phyloP scores from a whole-genome alignment of 176 grass and related monocot species.

The Raddia guianensis region DNA sequence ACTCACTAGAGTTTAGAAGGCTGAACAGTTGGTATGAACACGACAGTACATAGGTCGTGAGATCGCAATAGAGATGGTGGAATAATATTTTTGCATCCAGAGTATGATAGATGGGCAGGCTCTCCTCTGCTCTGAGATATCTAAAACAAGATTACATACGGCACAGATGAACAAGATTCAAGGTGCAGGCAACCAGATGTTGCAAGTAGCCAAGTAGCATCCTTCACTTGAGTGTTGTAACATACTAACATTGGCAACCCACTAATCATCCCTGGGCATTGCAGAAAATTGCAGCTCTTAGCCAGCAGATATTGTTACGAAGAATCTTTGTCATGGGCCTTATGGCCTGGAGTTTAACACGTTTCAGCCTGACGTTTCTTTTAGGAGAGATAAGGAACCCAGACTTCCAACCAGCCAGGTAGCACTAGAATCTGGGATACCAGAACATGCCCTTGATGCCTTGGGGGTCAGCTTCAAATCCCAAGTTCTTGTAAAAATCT shows the following conservation, averaged over 20 bases:
- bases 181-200: neutral
- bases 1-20: neutral
- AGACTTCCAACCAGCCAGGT: neutral
- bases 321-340: neutral
- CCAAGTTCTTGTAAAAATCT: conserved; percentile 98
- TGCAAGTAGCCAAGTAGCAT: neutral
- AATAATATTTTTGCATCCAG: conserved; percentile 6
- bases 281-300: neutral
- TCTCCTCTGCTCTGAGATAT: neutral
- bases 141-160: conserved; percentile 4
- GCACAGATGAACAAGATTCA: neutral
- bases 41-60: too few species aligned
- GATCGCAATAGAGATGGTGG: neutral
- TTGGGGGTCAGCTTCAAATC: conserved; percentile 92
- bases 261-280: neutral
- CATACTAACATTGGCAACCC: neutral
- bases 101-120: neutral
- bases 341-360: neutral
- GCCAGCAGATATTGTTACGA: neutral
- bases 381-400: neutral
- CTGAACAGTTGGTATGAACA: too few species aligned
- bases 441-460: conserved; percentile 99
- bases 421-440: conserved; percentile 64
- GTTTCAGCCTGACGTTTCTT: neutral
- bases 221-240: neutral